phyloP scores from a whole-genome alignment of 352 stramenopile species.

The Thalassiosira exigua region DNA sequence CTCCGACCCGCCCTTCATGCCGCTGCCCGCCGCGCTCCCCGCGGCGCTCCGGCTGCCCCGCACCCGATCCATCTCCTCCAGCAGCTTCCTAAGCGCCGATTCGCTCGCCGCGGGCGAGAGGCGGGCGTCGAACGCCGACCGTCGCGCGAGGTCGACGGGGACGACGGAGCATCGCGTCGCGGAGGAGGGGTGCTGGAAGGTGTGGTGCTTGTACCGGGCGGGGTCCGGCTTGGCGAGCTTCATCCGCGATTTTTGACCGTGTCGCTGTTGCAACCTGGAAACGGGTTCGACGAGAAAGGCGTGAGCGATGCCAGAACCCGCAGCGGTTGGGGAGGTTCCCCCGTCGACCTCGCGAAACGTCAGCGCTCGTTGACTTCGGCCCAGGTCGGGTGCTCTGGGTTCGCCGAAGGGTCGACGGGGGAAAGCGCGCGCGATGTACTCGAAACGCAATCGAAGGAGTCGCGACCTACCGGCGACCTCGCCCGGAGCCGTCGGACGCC shows the following conservation, averaged over 20 bases:
- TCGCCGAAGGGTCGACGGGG: neutral
- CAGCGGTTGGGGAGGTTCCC: conserved; percentile 20
- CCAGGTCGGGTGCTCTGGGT: no score
- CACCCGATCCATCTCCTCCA: conserved; percentile 56
- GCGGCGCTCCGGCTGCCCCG: conserved; percentile 12
- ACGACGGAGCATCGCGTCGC: conserved; percentile 54
- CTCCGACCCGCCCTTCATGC: no score
- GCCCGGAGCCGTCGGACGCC: neutral
- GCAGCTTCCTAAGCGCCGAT: conserved; percentile 3
- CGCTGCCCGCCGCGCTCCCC: neutral
- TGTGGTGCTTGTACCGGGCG: conserved; percentile 34
- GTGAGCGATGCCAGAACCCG: no score
- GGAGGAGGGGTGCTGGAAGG: conserved; percentile 66
- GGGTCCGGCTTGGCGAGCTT: conserved; percentile 23
- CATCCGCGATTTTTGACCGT: conserved; percentile 5
- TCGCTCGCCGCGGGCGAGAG: neutral
- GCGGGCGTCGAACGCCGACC: conserved; percentile 61
- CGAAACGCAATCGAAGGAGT: no score
- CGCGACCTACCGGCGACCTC: neutral
- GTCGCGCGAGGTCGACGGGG: conserved; percentile 52
- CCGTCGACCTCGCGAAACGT: neutral
- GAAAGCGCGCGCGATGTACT: no score
- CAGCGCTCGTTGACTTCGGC: neutral
- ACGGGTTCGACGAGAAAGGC: no score
- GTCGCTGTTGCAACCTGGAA: neutral